phyloP scores from a whole-genome alignment of 1,284 basidiomycete genomes.

The Meripilus lineatus region DNA sequence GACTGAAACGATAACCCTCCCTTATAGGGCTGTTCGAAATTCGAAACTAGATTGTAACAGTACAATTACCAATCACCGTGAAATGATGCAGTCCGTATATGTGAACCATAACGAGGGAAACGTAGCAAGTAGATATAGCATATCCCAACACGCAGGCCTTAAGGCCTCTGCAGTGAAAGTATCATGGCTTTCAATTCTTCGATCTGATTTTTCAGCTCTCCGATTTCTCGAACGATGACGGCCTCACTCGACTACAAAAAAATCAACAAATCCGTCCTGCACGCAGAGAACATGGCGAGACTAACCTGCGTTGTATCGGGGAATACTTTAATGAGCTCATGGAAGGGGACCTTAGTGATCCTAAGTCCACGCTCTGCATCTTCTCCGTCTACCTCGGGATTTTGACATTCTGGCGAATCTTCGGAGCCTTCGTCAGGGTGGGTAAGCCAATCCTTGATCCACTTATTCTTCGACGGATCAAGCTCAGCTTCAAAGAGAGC shows the following conservation, averaged over 20 bases:
- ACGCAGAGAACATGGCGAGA: conserved; percentile 10
- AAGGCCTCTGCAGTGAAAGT: not conserved
- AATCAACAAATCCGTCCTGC: conserved; percentile 2
- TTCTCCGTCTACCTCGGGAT: conserved; percentile 61
- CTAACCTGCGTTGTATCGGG: conserved; percentile 72
- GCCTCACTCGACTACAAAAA: conserved; percentile 61
- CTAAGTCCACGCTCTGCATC: conserved; percentile 49
- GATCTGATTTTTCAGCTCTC: conserved; percentile 52
- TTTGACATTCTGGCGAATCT: conserved; percentile 47
- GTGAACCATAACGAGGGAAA: not conserved
- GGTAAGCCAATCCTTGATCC: conserved; percentile 66
- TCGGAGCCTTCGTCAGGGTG: conserved; percentile 63
- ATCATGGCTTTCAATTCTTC: conserved; percentile 34
- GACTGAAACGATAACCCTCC: not conserved
- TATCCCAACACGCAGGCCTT: too few species aligned
- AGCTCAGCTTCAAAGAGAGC: conserved; percentile 72
- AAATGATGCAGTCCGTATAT: too few species aligned
- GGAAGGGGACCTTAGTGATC: conserved; percentile 75
- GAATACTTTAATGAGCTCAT: conserved; percentile 71
- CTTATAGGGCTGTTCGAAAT: not conserved
- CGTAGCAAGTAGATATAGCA: not conserved
- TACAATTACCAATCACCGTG: too few species aligned
- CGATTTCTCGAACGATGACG: conserved; percentile 63
- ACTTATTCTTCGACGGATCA: conserved; percentile 44
- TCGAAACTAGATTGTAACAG: not conserved